Evolutionary conservation across 2,329 filamentous ascomycete genomes (phyloP).

Genomic region (Lomentospora prolificans): DNA sequence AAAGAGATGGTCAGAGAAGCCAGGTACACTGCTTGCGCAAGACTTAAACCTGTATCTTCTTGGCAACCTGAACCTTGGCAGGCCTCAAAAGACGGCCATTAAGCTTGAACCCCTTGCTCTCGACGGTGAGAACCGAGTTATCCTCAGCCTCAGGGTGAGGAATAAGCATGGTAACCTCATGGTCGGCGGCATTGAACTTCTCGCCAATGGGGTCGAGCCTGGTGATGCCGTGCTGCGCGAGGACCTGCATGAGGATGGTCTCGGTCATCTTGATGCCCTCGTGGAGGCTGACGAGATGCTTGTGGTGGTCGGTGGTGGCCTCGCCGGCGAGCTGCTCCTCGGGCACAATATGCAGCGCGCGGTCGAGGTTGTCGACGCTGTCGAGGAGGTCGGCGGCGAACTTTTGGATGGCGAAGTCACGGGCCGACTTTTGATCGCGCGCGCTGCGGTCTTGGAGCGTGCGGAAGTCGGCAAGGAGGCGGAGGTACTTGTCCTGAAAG

Average conservation of each 20-base stretch:
- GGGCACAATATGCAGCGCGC: conserved; percentile 72
- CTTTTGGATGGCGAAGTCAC: conserved; percentile 89
- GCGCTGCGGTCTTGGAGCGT: conserved; percentile 93
- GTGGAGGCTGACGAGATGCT: conserved; percentile 72
- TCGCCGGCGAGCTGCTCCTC: conserved; percentile 55
- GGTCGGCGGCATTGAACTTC: conserved; percentile 92
- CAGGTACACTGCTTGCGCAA: too few species aligned
- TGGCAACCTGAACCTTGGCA: conserved; percentile 92
- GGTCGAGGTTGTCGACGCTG: conserved; percentile 93
- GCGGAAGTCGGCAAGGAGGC: conserved; percentile 90
- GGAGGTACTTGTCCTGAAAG: conserved; percentile 80
- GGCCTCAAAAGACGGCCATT: conserved; percentile 85
- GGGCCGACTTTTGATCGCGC: conserved; percentile 78
- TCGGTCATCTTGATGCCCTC: conserved; percentile 95
- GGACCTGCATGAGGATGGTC: conserved; percentile 71
- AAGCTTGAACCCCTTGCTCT: conserved; percentile 91
- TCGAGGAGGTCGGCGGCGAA: conserved; percentile 95
- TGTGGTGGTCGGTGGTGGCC: conserved; percentile 41
- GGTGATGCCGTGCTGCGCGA: conserved; percentile 91
- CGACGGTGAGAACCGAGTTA: conserved; percentile 80
- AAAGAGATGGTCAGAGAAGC: too few species aligned
- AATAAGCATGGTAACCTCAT: conserved; percentile 94
- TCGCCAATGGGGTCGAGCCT: conserved; percentile 73
- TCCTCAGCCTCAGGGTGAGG: conserved; percentile 82
- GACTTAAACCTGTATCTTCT: conserved; percentile 51